Evolutionary conservation across 176 grass and related monocot genomes (phyloP), one percentile per base, ranked within the genome.

Genomic region (Oryza glaberrima): DNA sequence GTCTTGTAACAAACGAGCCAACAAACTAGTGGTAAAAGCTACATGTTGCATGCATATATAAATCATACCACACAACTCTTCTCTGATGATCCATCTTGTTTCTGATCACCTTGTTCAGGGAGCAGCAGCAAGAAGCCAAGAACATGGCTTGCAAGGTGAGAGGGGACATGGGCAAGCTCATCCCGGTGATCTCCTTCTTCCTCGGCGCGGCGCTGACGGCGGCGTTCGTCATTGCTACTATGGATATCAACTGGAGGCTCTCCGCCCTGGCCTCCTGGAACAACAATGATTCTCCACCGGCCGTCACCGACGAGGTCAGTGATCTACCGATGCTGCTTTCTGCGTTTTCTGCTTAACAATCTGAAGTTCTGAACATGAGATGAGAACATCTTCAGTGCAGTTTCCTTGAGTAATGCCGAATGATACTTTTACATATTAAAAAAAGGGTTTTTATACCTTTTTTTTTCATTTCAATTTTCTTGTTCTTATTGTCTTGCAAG

Each of bases 161-260:
- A 75, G 84, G 48, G 20, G 88, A 83, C 79, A 68, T 13, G 68
- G 28, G 16, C 60, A 90, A 73, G 60, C 75, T 72, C 68, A 80
- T 90, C 11, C 88, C 84, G 12, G 61, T 83, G 56, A 75, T 73
- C 69, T 30, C 84, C 69, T 86, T 90, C 84, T 69, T 90, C 75
- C 75, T 90, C 12, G 88, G 88, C 48, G 75, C 80, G 5, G 80
- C 61, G 1, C 13, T 86, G n/a, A 83, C 69, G 40, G 75, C 40
- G 16, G 79, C 80, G 4, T 16, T 86, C 26, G 28, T 79, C 88
- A 71, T 77, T 52, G 79, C 80, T 11, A 49, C 84, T 3, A 14
- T 52, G 74, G 88, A 83, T 67, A 49, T 51, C 26, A 87, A 82
- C 83, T 56, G 73, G 79, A 47, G 88, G 2, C 17, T 83, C 76